Percentiles rank a stretch among this genome's conserved stretches.
phyloP scores from a whole-genome alignment of 768 basidiomycete genomes.

The Krasilnikovozyma curviuscula region DNA sequence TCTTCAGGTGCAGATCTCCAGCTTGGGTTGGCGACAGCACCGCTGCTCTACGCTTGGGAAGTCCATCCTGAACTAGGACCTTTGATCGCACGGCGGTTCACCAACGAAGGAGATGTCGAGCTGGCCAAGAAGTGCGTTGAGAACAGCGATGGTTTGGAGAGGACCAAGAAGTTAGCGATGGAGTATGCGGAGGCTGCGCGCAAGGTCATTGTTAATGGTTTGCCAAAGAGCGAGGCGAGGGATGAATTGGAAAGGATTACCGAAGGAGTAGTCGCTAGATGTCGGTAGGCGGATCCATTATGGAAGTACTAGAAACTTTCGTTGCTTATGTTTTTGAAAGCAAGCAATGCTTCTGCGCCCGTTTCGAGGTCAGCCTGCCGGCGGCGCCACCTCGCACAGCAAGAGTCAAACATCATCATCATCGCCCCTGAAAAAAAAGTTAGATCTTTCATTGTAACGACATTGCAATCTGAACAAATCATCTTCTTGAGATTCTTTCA shows the following conservation, averaged over 20 bases:
- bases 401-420: too few relatives aligned
- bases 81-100: constrained; percentile 61
- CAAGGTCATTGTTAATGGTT: constrained; percentile 40
- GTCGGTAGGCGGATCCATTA: too few relatives aligned
- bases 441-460: too few relatives aligned
- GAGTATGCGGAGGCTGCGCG: constrained; percentile 62
- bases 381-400: too few relatives aligned
- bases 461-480: too few relatives aligned
- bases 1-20: constrained; percentile 59
- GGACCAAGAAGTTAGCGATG: constrained; percentile 56
- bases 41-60: constrained; percentile 69
- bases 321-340: too few relatives aligned
- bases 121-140: constrained; percentile 47
- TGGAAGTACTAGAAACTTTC: too few relatives aligned
- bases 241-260: constrained; percentile 54
- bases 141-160: constrained; percentile 51
- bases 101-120: constrained; percentile 57
- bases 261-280: constrained; percentile 36
- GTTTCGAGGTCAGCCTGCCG: too few relatives aligned
- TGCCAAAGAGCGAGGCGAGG: constrained; percentile 68
- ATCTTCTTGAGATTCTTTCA: too few relatives aligned
- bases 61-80: constrained; percentile 50
- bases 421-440: too few relatives aligned
- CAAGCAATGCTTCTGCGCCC: too few relatives aligned
- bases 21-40: constrained; percentile 67